Base-by-base conservation (phyloP, 805 yeast genomes). In the Candida ovalis region DNA sequence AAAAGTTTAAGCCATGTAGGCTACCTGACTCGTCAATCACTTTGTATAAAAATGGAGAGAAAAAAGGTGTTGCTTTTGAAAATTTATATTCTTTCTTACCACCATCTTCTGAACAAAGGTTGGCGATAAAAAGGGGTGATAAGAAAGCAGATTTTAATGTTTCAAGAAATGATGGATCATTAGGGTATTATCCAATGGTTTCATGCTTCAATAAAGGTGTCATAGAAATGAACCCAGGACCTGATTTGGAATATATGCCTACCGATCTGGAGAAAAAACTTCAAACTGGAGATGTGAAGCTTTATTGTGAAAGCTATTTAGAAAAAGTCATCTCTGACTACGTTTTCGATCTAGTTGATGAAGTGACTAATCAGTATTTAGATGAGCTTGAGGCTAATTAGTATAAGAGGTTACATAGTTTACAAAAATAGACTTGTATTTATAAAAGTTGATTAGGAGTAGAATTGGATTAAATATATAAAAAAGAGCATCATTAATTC, bases 111-210 rank as follows among this genome's bases (percentile, higher is more conserved):
- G 82, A 79, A 51, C 66, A 76, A 40, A 70, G 69, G 40, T 69
- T 69, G 46, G 38, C 38, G 7, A 7, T 10, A 8, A 68, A 69
- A 51, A 46, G 54, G 17, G 63, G 45, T 32, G 36, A 33, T 25
- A 47, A 49, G 9, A 45, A 50, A 18, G 44, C 45, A 3, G 37
- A 43, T 3, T 55, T 63, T 36, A 46, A 46, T 9, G 51, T 59
- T 56, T 73, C 62, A 59, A 79, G 58, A 13, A 95, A 94, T 62
- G 97, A 94, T 62, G 96, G 96, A 0, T 71, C 80, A 39, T 68
- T 89, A 46, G 99, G 98, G 0, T 94, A 94, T 63, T 94, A 83
- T 67, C 98, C 99, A 1, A 88, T 90, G 71, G 74, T 88, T 30
- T 86, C 96, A 46, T 86, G 86, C 23, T 94, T 80, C 62, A 81